These are phyloP conservation scores for Candida takata DNA, from an alignment of 805 yeast species.

Conservation along the genomic window DNA sequence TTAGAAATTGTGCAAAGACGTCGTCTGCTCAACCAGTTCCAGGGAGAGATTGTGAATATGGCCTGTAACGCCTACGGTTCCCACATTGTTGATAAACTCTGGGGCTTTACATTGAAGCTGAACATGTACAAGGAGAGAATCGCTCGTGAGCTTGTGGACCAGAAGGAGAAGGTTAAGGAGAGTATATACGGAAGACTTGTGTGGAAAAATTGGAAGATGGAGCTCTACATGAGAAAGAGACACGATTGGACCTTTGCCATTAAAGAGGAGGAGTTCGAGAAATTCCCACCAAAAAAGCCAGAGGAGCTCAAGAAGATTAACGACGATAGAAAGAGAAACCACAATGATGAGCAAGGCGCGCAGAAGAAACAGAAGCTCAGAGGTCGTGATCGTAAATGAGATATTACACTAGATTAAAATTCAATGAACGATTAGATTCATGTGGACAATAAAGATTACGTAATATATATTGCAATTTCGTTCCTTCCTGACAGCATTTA, in stretches of 20 bases:
- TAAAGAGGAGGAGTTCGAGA: conserved; percentile 43
- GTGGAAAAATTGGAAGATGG: conserved; percentile 95
- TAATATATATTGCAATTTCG: background rate
- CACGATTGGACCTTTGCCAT: conserved; percentile 74
- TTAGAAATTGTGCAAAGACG: conserved; percentile 52
- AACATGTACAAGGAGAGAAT: conserved; percentile 83
- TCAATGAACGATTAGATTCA: no score
- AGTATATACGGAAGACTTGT: conserved; percentile 85
- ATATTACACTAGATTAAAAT: background rate
- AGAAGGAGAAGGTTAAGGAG: conserved; percentile 66
- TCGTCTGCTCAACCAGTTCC: conserved; percentile 57
- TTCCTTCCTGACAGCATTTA: no score
- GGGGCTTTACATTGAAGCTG: conserved; percentile 71
- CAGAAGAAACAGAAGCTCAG: conserved; percentile 22
- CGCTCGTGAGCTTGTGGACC: conserved; percentile 55
- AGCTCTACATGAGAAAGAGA: conserved; percentile 62
- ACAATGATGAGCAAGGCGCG: conserved; percentile 1
- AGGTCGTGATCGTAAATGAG: conserved; percentile 23
- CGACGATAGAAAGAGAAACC: conserved; percentile 14
- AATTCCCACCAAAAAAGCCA: conserved; percentile 29
- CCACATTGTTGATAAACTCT: conserved; percentile 77
- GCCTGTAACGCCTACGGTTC: conserved; percentile 88
- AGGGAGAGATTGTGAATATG: conserved; percentile 49
- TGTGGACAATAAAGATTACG: no score
- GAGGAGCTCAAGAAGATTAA: conserved; percentile 4